Percentiles rank a stretch among this genome's conserved stretches.
Evolutionary conservation across 2,329 filamentous ascomycete species (phyloP).

Genomic region (Phialophora tarda): DNA sequence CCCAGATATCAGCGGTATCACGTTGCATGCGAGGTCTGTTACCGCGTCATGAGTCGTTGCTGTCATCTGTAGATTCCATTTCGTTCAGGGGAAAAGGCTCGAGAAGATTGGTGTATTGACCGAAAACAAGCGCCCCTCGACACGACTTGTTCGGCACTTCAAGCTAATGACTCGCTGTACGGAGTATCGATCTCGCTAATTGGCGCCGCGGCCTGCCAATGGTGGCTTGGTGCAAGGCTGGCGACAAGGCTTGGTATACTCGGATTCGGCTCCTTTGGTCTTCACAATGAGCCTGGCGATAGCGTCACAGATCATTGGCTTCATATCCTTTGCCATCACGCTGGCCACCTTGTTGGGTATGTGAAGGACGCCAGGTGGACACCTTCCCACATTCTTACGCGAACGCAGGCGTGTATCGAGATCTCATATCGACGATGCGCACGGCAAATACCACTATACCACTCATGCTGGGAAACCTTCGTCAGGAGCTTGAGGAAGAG

Average conservation of each 20-base stretch:
- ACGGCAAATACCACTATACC: conserved; percentile 32
- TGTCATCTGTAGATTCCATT: neutral
- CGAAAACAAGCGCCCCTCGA: neutral
- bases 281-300: conserved; percentile 18
- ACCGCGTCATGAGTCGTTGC: neutral
- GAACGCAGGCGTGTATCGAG: conserved; percentile 34
- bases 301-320: conserved; percentile 33
- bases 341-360: conserved; percentile 37
- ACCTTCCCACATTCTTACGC: conserved; percentile 5
- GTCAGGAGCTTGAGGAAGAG: conserved; percentile 36
- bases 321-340: conserved; percentile 37
- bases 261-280: neutral
- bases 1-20: neutral
- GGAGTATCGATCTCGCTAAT: neutral
- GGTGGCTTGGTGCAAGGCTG: neutral
- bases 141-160: neutral
- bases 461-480: conserved; percentile 35
- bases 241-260: neutral
- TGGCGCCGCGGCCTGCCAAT: neutral
- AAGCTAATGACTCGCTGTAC: neutral
- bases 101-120: neutral
- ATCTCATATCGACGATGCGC: conserved; percentile 34
- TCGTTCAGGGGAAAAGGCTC: neutral
- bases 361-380: conserved; percentile 5
- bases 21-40: neutral